phyloP scores from a whole-genome alignment of 306 rosid species.

The Carpinus fangiana region DNA sequence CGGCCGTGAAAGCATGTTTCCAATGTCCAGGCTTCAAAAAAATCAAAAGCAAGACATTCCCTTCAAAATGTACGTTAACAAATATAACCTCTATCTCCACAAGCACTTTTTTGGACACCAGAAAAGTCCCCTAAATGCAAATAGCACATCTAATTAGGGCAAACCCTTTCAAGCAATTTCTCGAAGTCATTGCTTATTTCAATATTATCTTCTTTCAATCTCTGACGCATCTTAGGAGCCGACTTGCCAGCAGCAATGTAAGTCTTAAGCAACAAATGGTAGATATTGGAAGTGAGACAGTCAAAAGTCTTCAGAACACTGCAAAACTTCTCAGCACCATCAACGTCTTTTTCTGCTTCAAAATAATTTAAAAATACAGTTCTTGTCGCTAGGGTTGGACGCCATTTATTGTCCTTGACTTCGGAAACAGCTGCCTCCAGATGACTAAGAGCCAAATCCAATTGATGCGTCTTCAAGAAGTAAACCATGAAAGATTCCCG shows the following conservation, averaged over 20 bases:
- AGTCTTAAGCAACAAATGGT: slow-evolving; percentile 48
- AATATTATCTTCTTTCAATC: slow-evolving; percentile 40
- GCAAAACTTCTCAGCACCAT: slow-evolving; percentile 57
- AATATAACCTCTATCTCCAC: too few relatives aligned
- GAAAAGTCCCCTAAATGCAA: too few relatives aligned
- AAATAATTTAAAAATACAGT: slow-evolving; percentile 61
- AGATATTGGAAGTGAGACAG: slow-evolving; percentile 37
- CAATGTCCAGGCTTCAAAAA: too few relatives aligned
- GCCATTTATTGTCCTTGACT: slow-evolving; percentile 41
- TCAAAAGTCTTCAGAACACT: slow-evolving; percentile 54
- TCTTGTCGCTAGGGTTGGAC: slow-evolving; percentile 38
- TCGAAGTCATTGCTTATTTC: slow-evolving; percentile 38
- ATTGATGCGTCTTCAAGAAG: slow-evolving; percentile 44
- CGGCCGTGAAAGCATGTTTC: too few relatives aligned
- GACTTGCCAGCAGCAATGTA: slow-evolving; percentile 42
- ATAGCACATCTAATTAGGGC: neutral
- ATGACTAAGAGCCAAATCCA: slow-evolving; percentile 56
- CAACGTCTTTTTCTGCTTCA: slow-evolving; percentile 56
- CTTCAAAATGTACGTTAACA: too few relatives aligned
- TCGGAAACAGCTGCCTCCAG: slow-evolving; percentile 52
- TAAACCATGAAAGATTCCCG: slow-evolving; percentile 58
- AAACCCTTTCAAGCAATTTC: slow-evolving; percentile 35
- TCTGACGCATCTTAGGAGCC: slow-evolving; percentile 35
- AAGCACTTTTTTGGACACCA: too few relatives aligned
- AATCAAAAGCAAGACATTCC: too few relatives aligned